Percentiles rank a stretch among this genome's conserved stretches.
phyloP scores from a whole-genome alignment of 352 stramenopile species.

The Globisporangium spinosum region DNA sequence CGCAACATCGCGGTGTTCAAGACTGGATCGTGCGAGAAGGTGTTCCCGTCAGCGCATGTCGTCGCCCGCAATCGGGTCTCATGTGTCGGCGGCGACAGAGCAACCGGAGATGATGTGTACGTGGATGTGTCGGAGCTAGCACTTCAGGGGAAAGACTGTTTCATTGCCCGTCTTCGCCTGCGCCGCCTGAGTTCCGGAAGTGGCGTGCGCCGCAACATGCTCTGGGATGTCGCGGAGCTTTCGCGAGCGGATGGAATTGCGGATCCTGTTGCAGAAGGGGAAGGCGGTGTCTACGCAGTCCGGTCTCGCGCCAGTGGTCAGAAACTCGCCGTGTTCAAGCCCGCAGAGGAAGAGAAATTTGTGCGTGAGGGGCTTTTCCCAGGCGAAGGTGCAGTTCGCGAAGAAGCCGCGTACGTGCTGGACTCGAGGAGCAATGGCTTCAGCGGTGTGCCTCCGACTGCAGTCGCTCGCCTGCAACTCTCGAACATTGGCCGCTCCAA shows the following conservation, averaged over 20 bases:
- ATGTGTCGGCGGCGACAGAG: constrained; percentile 13
- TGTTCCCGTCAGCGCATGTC: constrained; percentile 6
- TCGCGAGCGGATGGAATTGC: constrained; percentile 47
- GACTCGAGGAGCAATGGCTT: constrained; percentile 67
- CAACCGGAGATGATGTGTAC: constrained; percentile 48
- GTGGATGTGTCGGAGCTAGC: constrained; percentile 65
- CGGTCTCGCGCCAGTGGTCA: constrained; percentile 58
- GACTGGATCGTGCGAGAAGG: constrained; percentile 27
- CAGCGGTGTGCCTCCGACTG: constrained; percentile 72
- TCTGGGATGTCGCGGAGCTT: constrained; percentile 71
- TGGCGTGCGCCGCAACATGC: constrained; percentile 66
- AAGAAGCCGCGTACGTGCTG: constrained; percentile 73
- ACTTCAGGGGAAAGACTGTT: constrained; percentile 73
- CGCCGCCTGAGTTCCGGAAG: constrained; percentile 52
- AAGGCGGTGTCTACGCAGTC: constrained; percentile 71
- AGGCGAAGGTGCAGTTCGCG: constrained; percentile 71
- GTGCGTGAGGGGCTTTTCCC: constrained; percentile 59
- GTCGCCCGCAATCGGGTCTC: constrained; percentile 8
- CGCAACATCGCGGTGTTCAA: constrained; percentile 63
- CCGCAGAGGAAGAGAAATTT: constrained; percentile 75
- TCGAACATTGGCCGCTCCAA: constrained; percentile 41
- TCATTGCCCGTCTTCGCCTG: constrained; percentile 57
- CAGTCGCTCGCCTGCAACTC: constrained; percentile 58
- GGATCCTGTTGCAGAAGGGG: constrained; percentile 53
- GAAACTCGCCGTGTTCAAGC: constrained; percentile 84